Conservation (phyloP, 1,284 basidiomycete genomes). For the Pterulicium gracile region DNA sequence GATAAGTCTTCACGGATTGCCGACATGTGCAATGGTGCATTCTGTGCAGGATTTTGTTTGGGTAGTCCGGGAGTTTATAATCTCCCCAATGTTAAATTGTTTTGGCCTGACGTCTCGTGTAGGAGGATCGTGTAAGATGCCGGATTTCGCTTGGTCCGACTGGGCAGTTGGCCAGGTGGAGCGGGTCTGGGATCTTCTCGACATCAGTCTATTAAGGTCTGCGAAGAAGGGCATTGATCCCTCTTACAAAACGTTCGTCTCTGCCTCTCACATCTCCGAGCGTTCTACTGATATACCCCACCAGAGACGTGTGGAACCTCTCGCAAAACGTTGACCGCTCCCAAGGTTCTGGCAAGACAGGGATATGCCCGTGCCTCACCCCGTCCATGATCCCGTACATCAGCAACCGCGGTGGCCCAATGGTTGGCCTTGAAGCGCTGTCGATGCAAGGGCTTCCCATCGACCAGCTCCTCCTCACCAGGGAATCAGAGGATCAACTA, state of each 20-base stretch:
- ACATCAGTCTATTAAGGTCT: conserved; percentile 79
- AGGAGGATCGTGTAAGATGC: conserved; percentile 81
- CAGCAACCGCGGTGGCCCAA: conserved; percentile 92
- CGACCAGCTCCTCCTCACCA: conserved; percentile 83
- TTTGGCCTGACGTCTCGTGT: conserved; percentile 6
- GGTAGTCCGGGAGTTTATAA: no score
- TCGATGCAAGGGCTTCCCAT: conserved; percentile 91
- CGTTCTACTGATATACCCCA: conserved; percentile 7
- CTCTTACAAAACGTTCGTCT: conserved; percentile 74
- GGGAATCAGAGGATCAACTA: conserved; percentile 89
- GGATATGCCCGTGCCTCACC: conserved; percentile 87
- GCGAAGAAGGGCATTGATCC: conserved; percentile 77
- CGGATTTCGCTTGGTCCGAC: conserved; percentile 90
- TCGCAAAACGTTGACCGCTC: conserved; percentile 93
- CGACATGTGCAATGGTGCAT: no score
- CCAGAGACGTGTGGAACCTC: conserved; percentile 88
- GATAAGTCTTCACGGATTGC: no score
- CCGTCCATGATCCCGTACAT: conserved; percentile 96
- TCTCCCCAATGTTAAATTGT: neutral
- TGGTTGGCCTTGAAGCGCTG: conserved; percentile 87
- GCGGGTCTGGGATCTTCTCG: conserved; percentile 90
- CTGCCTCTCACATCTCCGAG: conserved; percentile 1
- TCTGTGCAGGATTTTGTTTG: no score
- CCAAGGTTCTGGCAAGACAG: conserved; percentile 70
- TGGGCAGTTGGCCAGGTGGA: conserved; percentile 90